These are phyloP conservation scores for Starmerella vaccinii DNA, from an alignment of 805 yeast genomes.

Conservation along the genomic window DNA sequence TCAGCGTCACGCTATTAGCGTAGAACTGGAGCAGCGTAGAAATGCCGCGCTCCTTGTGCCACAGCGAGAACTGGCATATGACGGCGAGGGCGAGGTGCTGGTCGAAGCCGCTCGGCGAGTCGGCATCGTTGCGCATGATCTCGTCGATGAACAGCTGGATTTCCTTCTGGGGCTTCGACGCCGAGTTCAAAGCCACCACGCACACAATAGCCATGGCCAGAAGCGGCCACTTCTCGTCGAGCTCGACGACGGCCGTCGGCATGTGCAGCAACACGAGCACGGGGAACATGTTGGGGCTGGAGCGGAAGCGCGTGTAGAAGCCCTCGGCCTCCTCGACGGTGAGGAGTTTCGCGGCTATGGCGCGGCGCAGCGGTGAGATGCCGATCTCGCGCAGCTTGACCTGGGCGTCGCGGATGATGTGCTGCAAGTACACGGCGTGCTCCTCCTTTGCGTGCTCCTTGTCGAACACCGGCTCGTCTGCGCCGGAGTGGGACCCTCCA, in stretches of 20 bases:
- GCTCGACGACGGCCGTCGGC: conserved; percentile 12
- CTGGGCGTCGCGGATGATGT: conserved; percentile 21
- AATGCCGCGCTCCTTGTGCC: conserved; percentile 19
- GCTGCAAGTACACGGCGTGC: conserved; percentile 21
- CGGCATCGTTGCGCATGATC: conserved; percentile 3
- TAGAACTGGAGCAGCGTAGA: conserved; percentile 19
- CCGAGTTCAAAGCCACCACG: conserved; percentile 18
- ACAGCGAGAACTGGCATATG: conserved; percentile 19
- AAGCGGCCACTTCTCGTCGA: conserved; percentile 19
- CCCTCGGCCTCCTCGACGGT: conserved; percentile 16
- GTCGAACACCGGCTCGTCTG: not conserved
- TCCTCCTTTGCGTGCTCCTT: conserved; percentile 10
- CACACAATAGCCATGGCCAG: conserved; percentile 22
- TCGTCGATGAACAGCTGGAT: conserved; percentile 14
- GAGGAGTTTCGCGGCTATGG: conserved; percentile 13
- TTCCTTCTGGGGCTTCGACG: conserved; percentile 12
- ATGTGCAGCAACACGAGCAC: conserved; percentile 8
- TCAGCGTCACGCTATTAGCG: conserved; percentile 12
- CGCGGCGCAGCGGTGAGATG: conserved; percentile 18
- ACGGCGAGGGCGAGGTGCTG: conserved; percentile 18
- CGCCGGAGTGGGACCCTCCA: not conserved
- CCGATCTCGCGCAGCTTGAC: conserved; percentile 14
- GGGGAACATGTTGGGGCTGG: conserved; percentile 9
- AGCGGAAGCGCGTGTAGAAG: conserved; percentile 9
- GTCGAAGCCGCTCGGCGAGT: conserved; percentile 7